These are phyloP conservation scores for Fusarium temperatum DNA, from an alignment of 2,329 filamentous ascomycete genomes.

Conservation along the genomic window DNA sequence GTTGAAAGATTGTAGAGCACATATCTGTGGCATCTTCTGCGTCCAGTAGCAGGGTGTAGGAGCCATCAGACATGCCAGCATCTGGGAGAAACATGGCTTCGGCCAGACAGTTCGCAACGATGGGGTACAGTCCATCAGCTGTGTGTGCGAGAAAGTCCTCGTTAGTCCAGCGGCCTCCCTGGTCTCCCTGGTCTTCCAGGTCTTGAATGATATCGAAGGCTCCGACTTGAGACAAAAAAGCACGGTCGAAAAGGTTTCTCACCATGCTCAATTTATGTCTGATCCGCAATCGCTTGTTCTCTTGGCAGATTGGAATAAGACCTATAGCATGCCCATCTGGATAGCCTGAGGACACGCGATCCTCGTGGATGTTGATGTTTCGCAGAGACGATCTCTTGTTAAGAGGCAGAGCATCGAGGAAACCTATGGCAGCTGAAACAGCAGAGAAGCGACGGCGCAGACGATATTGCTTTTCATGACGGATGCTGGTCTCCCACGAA, in stretches of 20 bases:
- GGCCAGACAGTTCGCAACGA: not conserved
- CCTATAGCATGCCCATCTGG: not conserved
- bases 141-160: too few species aligned
- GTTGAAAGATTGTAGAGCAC: not conserved
- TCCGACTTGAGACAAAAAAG: not conserved
- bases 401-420: not conserved
- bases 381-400: not conserved
- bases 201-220: not conserved
- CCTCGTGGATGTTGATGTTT: not conserved
- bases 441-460: not conserved
- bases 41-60: not conserved
- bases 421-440: not conserved
- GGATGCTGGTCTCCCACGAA: not conserved
- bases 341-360: not conserved
- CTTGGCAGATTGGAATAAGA: not conserved
- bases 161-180: too few species aligned
- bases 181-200: too few species aligned
- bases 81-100: not conserved
- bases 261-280: not conserved
- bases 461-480: not conserved
- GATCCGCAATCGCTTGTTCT: not conserved
- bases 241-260: not conserved
- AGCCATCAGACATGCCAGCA: not conserved
- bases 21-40: not conserved
- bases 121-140: not conserved